These are phyloP conservation scores for Gastrolobium bilobum DNA, from an alignment of 306 rosid genomes.

Conservation along the genomic window DNA sequence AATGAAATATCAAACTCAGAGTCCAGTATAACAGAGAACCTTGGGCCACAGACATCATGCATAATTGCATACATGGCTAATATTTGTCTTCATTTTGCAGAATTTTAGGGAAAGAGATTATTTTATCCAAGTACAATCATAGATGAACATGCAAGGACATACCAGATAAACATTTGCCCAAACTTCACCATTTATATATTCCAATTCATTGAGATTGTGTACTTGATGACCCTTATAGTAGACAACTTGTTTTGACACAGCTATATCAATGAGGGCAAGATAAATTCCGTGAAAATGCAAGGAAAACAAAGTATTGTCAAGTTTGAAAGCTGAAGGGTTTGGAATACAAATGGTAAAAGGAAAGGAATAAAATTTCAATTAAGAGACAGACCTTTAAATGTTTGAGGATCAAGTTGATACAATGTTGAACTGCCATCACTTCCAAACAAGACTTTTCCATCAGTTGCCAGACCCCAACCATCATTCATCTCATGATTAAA, in stretches of 20 bases:
- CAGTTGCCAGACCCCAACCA: constrained; percentile 99
- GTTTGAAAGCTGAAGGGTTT: constrained; percentile 6
- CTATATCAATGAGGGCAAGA: constrained; percentile 56
- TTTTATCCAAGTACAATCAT: constrained; percentile 22
- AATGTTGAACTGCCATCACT: constrained; percentile 89
- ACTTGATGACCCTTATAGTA: constrained; percentile 77
- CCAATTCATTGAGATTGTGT: constrained; percentile 87
- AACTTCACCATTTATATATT: constrained; percentile 83
- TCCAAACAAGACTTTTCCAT: constrained; percentile 86
- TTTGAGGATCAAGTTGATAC: constrained; percentile 75
- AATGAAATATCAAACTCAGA: constrained; percentile 42
- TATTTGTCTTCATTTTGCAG: constrained; percentile 1
- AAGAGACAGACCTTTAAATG: constrained; percentile 67
- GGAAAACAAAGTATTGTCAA: constrained; percentile 21
- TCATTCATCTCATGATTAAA: constrained; percentile 86
- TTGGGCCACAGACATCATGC: neutral
- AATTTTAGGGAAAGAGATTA: constrained; percentile 28
- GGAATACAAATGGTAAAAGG: constrained; percentile 9
- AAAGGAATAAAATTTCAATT: constrained; percentile 21
- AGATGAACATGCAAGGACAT: constrained; percentile 37
- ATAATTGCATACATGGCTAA: constrained; percentile 2
- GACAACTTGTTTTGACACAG: constrained; percentile 62
- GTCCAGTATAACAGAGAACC: constrained; percentile 27
- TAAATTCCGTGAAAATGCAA: constrained; percentile 36
- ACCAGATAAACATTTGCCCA: constrained; percentile 92